These are phyloP conservation scores for Cadophora gregata DNA, from an alignment of 2,329 filamentous ascomycete species.

Conservation along the genomic window DNA sequence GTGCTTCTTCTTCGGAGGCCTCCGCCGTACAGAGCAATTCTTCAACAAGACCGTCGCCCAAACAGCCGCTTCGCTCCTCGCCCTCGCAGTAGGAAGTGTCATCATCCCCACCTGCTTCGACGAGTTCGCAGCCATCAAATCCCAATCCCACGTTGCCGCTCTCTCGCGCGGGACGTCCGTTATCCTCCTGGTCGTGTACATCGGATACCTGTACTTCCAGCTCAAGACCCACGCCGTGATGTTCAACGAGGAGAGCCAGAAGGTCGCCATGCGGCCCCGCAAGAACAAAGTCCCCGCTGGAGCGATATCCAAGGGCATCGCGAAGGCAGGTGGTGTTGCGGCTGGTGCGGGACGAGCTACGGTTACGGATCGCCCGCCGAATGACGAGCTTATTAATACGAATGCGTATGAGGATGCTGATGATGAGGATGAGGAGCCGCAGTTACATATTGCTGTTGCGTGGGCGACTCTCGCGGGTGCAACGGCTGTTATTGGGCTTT, in stretches of 20 bases:
- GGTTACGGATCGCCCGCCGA: slow-evolving; percentile 32
- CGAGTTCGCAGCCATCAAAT: slow-evolving; percentile 50
- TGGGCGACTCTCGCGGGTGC: slow-evolving; percentile 72
- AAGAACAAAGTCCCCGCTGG: slow-evolving; percentile 46
- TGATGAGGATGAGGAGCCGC: slow-evolving; percentile 76
- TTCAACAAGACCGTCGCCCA: slow-evolving; percentile 95
- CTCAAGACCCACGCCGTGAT: slow-evolving; percentile 82
- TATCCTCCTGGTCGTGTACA: slow-evolving; percentile 85
- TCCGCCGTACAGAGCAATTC: slow-evolving; percentile 79
- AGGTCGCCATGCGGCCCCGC: slow-evolving; percentile 67
- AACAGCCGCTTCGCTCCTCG: slow-evolving; percentile 75
- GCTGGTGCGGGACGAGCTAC: slow-evolving; percentile 41
- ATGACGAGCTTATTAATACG: slow-evolving; percentile 50
- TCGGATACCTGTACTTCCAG: slow-evolving; percentile 86
- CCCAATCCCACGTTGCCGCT: slow-evolving; percentile 56
- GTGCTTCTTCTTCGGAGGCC: slow-evolving; percentile 80
- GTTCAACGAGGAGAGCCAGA: slow-evolving; percentile 81
- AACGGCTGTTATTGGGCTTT: slow-evolving; percentile 74
- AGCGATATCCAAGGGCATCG: slow-evolving; percentile 41
- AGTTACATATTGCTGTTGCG: slow-evolving; percentile 75
- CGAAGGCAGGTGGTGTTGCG: slow-evolving; percentile 41
- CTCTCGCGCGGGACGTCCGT: slow-evolving; percentile 77
- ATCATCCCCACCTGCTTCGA: slow-evolving; percentile 92
- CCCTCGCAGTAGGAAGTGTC: slow-evolving; percentile 75
- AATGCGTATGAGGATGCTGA: slow-evolving; percentile 55